Evolutionary conservation across 768 basidiomycete genomes (phyloP), one percentile per base, ranked within the genome.

Genomic region (Panellus pusillus): DNA sequence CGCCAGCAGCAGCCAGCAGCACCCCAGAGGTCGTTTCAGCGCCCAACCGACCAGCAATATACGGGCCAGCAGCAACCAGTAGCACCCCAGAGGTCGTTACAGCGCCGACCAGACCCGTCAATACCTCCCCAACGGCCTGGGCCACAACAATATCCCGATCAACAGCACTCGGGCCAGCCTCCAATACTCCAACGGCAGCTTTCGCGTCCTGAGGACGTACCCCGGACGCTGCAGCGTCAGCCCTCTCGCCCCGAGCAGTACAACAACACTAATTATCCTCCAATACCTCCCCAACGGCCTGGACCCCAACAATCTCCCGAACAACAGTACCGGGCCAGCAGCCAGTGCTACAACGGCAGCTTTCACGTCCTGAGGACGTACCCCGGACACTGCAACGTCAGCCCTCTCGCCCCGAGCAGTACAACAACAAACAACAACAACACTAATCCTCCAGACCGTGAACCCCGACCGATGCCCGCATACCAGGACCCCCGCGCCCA

Each of bases 361-460:
- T 43, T 17, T 55, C 54, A n/a, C 43, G 51, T 6, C 51, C 51
- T 36, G 43, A 52, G n/a, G 41, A 50, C 6, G 29, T 18, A 4
- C 40, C 42, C 12, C 44, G 35, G 6, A 41, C 7, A 7, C 18
- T 44, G 17, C 51, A 52, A 28, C 51, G 36, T 20, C 42, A 44
- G 43, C 50, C 42, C 17, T 52, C 50, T 19, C 44, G 54, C 11
- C 54, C 54, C n/a, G 55, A 56, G 44, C 53, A 54, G n/a, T 28
- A 37, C 31, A 44, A 12, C n/a, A 39, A 27, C 14, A 18, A 39
- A 17, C 49, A n/a, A 46, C n/a, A 32, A 32, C 31, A n/a, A n/a
- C n/a, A n/a, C 31, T 35, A 35, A 6, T 44, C 44, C 27, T 24
- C 54, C 2, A n/a, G 31, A 15, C 31, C 36, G 24, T 3, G 24